Base-by-base conservation (phyloP, 2,329 filamentous ascomycete genomes). In the Alternaria brassicicola region DNA sequence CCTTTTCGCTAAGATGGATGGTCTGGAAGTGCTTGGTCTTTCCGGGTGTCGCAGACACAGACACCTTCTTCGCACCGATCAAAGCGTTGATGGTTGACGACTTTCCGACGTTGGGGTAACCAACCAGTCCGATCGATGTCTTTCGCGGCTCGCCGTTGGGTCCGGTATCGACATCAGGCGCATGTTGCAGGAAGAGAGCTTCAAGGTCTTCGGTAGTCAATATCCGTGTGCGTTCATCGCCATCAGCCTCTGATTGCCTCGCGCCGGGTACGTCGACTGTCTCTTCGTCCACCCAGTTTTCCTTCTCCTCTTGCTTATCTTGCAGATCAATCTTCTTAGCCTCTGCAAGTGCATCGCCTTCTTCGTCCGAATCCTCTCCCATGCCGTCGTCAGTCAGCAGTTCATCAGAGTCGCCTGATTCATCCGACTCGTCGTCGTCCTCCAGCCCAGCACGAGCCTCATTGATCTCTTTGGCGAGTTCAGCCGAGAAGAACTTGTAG, bases 11-110 rank as follows among this genome's bases (percentile, higher is more conserved):
- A 30, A 99, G 86, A 75, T 97, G 93, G 58, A 99, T 95, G 1
- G 95, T 99, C 78, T 99, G 95, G 82, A 99, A 99, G 73, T 99
- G 95, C 82, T 99, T 99, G 13, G 95, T 99, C 82, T 99, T 99
- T 76, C 95, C 95, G 4, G 95, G 95, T 1, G 95, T 99, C 13
- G 94, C 90, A 15, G 95, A 99, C 36, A 99, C 96, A 0, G 94
- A 98, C 6, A 99, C 95, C 81, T 98, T 99, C 82, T 98, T 99
- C 54, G 95, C 89, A 49, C 96, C 96, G 57, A 98, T 93, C n/a
- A 99, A 86, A 39, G 95, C 94, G 81, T 99, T 99, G 84, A 99
- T 99, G 15, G 95, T 99, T 47, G 93, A 97, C 1, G 96, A 99
- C 81, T 99, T 99, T 80, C 95, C 95, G 63, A 99, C 95, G 81